Base-by-base conservation (phyloP, 345 rosid species). In the Salix dunnii region DNA sequence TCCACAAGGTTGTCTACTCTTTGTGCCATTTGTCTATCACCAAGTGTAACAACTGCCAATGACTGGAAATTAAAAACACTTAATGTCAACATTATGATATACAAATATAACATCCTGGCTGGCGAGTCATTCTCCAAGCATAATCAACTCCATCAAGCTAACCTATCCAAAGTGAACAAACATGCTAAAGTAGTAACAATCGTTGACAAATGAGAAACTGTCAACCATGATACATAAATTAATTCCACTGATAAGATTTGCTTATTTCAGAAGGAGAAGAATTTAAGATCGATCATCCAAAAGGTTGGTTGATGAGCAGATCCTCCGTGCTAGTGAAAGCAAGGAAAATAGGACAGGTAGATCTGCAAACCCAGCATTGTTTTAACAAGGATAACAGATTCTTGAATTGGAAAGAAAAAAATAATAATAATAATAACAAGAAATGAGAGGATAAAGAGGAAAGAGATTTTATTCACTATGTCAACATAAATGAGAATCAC, bases 21-120 rank as follows among this genome's bases (percentile, higher is more conserved):
- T 76, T 96, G 99, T 33, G 98, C 99, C 99, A 96, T 96, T 80
- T 92, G 98, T 83, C 76, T 89, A 87, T 96, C 97, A 70, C 99
- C 99, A 74, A 96, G 98, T 21, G 99, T 96, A 80, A 88, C 98
- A 85, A 93, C 98, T 33, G 97, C 99, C 79, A 96, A 77, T 71
- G 99, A 85, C 99, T 96, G 86, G 72, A 83, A 84, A 82, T 74
- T 7, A 78, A 49, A 72, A 75, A 79, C 23, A 18, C 23, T 27
- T 46, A 30, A 48, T 48, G 16, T 64, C 46, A 33, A 21, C 40
- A 9, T 30, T 30, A 66, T 7, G 9, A 43, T 18, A 60, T n/a
- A 12, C 51, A 21, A 21, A 14, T 67, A 23, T 13, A 66, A 53
- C 66, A 36, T 31, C 40, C 23, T 55, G 51, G 66, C 20, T 67